These are phyloP conservation scores for Paecilomyces sp. DNA, from an alignment of 2,329 filamentous ascomycete genomes.

Conservation along the genomic window DNA sequence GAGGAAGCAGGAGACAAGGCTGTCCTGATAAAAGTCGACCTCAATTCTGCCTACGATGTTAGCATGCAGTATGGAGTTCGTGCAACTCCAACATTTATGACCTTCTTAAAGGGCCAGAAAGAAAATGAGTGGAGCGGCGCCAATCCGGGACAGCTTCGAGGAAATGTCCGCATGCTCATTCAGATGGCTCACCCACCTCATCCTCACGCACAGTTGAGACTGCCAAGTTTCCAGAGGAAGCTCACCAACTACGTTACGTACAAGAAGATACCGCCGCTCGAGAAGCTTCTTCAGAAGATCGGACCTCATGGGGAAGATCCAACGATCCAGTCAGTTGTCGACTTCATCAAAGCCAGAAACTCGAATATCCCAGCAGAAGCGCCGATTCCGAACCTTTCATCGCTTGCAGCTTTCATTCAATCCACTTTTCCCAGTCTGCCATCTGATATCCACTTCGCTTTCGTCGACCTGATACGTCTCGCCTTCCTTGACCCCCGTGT, in stretches of 20 bases:
- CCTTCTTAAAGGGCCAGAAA: slow-evolving; percentile 68
- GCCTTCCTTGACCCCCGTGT: slow-evolving; percentile 70
- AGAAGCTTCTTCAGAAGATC: slow-evolving; percentile 75
- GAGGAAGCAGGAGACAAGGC: slow-evolving; percentile 62
- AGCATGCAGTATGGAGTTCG: slow-evolving; percentile 60
- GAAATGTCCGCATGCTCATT: slow-evolving; percentile 66
- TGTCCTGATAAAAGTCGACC: slow-evolving; percentile 75
- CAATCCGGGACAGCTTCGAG: slow-evolving; percentile 58
- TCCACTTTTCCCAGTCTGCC: slow-evolving; percentile 51
- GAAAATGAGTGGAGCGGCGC: slow-evolving; percentile 77
- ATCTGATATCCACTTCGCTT: slow-evolving; percentile 62
- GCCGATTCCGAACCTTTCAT: slow-evolving; percentile 61
- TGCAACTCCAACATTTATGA: slow-evolving; percentile 83
- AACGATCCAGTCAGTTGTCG: slow-evolving; percentile 57
- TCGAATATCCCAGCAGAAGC: slow-evolving; percentile 56
- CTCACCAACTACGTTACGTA: slow-evolving; percentile 66
- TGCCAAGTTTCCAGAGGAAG: slow-evolving; percentile 62
- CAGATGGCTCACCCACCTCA: slow-evolving; percentile 71
- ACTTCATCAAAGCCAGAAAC: slow-evolving; percentile 62
- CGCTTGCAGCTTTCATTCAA: slow-evolving; percentile 57
- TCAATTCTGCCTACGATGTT: slow-evolving; percentile 58
- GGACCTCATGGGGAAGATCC: slow-evolving; percentile 53
- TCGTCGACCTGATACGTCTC: slow-evolving; percentile 78
- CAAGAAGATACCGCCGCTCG: slow-evolving; percentile 70
- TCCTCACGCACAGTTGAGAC: slow-evolving; percentile 61